Base-by-base conservation (phyloP, 352 stramenopile species). In the Phytophthora colocasiae region DNA sequence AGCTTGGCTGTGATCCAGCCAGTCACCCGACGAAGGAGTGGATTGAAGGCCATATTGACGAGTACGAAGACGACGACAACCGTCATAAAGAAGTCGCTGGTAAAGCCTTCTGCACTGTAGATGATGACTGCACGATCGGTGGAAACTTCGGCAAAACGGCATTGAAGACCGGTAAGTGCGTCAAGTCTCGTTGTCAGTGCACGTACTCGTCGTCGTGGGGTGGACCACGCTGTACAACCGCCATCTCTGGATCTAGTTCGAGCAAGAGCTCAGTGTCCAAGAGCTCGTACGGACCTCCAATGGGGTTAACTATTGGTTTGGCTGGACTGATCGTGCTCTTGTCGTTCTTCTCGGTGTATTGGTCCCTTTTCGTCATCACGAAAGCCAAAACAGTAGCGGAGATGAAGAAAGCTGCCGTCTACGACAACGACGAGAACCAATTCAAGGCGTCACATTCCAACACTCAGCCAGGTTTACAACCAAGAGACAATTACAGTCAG, bases 61-160 rank as follows among this genome's bases (percentile, higher is more conserved):
- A 85, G 51, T 92, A 87, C 54, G 57, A 83, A 51, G 45, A 92
- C 48, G 36, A 69, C 26, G 77, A 83, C 51, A 90, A 90, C 53
- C 55, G 66, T 36, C 43, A 44, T 19, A 49, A 80, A 19, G 66
- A 67, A 4, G 80, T 91, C 6, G 47, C 69, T 7, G 79, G 83
- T 5, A 69, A 59, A 7, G 83, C 69, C 0, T 87, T 83, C 38
- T 90, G 81, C 38, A 51, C 12, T 4, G 49, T 17, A 0, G 57
- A 86, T 46, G 69, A 82, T 45, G 81, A 92, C 65, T 92, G 83
- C 46, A 88, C 81, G 0, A 69, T 89, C 14, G 78, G 66, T 46
- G 64, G 75, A 17, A 66, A 50, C 10, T 17, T 89, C 0, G 73
- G 61, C 9, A 62, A 44, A 4, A 72, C 70, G 2, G 48, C 54